A percentile compares a stretch with the other conserved stretches of the same genome.
These are phyloP conservation scores for Pichiaceae sp. DNA, from an alignment of 1,139 yeast species.

Conservation along the genomic window DNA sequence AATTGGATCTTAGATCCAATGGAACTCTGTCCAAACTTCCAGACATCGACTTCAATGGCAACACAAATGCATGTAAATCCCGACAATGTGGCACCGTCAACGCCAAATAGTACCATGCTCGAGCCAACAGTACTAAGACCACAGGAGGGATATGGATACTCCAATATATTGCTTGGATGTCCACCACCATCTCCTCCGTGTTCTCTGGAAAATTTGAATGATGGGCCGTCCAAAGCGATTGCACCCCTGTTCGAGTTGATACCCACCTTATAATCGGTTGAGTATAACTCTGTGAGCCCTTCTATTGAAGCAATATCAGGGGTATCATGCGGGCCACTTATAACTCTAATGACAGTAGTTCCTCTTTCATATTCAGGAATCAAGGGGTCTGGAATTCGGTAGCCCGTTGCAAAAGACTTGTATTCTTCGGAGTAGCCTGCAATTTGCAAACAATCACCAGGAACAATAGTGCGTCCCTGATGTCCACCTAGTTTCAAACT, in stretches of 20 bases:
- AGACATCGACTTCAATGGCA: slow-evolving; percentile 27
- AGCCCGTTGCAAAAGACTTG: slow-evolving; percentile 13
- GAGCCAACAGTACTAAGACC: slow-evolving; percentile 30
- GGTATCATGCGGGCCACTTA: slow-evolving; percentile 32
- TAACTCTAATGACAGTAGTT: slow-evolving; percentile 23
- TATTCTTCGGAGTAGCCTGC: slow-evolving; percentile 3
- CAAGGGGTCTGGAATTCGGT: slow-evolving; percentile 17
- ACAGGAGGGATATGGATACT: slow-evolving; percentile 29
- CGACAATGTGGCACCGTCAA: slow-evolving; percentile 30
- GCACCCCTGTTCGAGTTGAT: slow-evolving; percentile 32
- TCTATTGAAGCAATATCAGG: slow-evolving; percentile 26
- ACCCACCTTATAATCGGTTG: slow-evolving; percentile 24
- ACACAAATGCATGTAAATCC: slow-evolving; percentile 29
- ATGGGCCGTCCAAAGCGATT: slow-evolving; percentile 28
- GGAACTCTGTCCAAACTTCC: slow-evolving; percentile 31
- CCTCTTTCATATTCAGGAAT: slow-evolving; percentile 17
- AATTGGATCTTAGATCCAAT: slow-evolving; percentile 24
- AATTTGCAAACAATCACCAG: slow-evolving; percentile 28
- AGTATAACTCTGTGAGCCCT: slow-evolving; percentile 23
- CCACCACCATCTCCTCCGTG: slow-evolving; percentile 31
- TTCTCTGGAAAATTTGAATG: slow-evolving; percentile 23
- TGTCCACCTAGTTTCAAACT: slow-evolving; percentile 29
- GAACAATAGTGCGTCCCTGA: slow-evolving; percentile 28
- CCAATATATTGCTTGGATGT: slow-evolving; percentile 30
- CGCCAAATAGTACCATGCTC: slow-evolving; percentile 26